phyloP scores from a whole-genome alignment of 805 yeast species.

The Priceomyces carsonii region DNA sequence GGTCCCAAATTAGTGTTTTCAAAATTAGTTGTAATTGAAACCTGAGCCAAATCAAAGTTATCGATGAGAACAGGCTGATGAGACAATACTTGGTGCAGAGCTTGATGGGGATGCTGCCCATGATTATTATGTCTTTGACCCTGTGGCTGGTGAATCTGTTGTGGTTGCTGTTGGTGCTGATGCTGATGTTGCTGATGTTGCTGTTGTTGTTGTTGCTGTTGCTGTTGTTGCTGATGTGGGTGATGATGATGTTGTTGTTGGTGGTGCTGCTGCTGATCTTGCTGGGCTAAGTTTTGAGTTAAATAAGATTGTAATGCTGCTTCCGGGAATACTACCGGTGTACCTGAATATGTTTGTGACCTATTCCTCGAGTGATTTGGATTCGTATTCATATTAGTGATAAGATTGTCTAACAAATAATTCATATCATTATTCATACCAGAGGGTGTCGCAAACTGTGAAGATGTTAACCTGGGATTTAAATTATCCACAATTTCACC shows the following conservation, averaged over 20 bases:
- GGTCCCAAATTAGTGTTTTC: constrained; percentile 74
- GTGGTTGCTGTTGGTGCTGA: constrained; percentile 11
- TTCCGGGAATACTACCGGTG: constrained; percentile 24
- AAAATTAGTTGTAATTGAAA: constrained; percentile 68
- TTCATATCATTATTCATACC: constrained; percentile 27
- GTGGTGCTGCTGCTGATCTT: constrained; percentile 9
- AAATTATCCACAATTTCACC: constrained; percentile 10
- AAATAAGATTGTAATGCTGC: constrained; percentile 7
- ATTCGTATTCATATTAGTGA: constrained; percentile 21
- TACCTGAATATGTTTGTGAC: constrained; percentile 44
- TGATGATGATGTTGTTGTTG: constrained; percentile 3
- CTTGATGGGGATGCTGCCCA: too few species aligned
- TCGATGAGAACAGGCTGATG: constrained; percentile 43
- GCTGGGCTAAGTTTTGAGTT: constrained; percentile 4
- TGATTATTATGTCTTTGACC: too few species aligned
- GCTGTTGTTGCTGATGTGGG: constrained; percentile 10
- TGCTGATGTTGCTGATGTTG: constrained; percentile 8
- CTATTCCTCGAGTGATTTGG: constrained; percentile 26
- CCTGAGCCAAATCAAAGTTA: constrained; percentile 57
- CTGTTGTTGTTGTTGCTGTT: constrained; percentile 5
- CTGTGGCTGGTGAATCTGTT: constrained; percentile 1
- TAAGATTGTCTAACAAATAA: constrained; percentile 30
- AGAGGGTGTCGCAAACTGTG: constrained; percentile 22
- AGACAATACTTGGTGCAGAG: background rate
- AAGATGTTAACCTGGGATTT: constrained; percentile 19